Base-by-base conservation (phyloP, 1,284 basidiomycete genomes). In the Ustilago tritici region DNA sequence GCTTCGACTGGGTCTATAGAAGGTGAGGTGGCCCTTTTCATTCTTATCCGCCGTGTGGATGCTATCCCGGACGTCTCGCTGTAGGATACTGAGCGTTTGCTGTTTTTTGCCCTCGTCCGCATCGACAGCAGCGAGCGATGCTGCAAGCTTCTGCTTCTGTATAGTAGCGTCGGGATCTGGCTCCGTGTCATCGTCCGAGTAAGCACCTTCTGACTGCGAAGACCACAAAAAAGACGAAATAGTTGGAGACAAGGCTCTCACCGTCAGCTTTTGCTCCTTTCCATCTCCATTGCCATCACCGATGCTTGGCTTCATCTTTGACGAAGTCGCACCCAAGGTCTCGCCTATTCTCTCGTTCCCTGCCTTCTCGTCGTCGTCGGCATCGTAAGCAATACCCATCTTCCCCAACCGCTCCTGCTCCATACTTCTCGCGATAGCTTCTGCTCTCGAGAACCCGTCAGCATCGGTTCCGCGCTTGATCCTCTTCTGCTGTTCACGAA, bases 211-310 rank as follows among this genome's bases (percentile, higher is more conserved):
- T 6, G 74, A 76, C 46, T 68, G 68, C 17, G 69, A 71, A 14
- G 74, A 76, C 74, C 74, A 76, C 17, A 76, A 9, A 46, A 58
- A 71, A 7, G 74, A 76, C 11, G 74, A 69, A 19, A 76, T 71
- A 19, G 68, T 65, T 2, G 74, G 74, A n/a, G 74, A 76, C 41
- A 76, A 40, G 4, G 61, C 74, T 15, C 43, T 61, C 4, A 76
- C 74, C 35, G 69, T 71, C 43, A 58, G 40, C 34, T 52, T 50
- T 40, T 35, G 59, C 40, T 61, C 62, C 35, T 53, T 55, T 36
- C 43, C 55, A 14, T 57, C 31, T n/a, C 56, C 52, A 15, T 3
- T 34, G 34, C 28, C 35, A 15, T 32, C 12, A 15, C 54, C 46
- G 23, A 50, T 34, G 14, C 34, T 40, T 19, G 14, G 23, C 15